phyloP scores from a whole-genome alignment of 169 alveolate genomes.

The Miamiensis avidus region DNA sequence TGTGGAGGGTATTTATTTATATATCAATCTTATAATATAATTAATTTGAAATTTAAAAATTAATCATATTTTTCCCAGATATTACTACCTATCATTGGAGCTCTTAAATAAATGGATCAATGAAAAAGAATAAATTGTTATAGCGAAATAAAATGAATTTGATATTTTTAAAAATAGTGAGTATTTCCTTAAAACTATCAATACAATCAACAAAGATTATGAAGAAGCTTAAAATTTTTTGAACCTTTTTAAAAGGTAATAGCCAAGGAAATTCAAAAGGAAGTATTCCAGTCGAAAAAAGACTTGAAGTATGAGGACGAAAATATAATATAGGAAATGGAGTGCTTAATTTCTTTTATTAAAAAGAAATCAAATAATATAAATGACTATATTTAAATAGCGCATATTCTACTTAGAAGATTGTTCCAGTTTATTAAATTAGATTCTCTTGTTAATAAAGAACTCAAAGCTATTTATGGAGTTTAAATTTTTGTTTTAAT shows the following conservation, averaged over 20 bases:
- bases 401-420: background rate
- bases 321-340: no score
- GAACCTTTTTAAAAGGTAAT: background rate
- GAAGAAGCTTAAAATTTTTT: constrained; percentile 2
- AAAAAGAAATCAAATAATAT: no score
- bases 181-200: constrained; percentile 3
- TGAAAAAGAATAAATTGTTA: background rate
- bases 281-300: background rate
- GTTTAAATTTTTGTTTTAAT: background rate
- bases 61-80: background rate
- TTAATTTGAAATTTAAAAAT: no score
- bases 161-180: constrained; percentile 4
- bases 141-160: constrained; percentile 4
- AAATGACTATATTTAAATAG: no score
- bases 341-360: no score
- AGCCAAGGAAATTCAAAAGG: background rate
- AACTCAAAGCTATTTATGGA: background rate
- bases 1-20: background rate
- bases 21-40: no score
- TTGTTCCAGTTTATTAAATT: no score
- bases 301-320: background rate
- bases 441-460: background rate
- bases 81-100: constrained; percentile 3
- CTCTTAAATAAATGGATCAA: background rate
- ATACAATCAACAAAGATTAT: constrained; percentile 9